Percentiles rank a stretch among this genome's conserved stretches.
Conservation (phyloP, 2,329 filamentous ascomycete genomes). For the Fusarium chaquense region DNA sequence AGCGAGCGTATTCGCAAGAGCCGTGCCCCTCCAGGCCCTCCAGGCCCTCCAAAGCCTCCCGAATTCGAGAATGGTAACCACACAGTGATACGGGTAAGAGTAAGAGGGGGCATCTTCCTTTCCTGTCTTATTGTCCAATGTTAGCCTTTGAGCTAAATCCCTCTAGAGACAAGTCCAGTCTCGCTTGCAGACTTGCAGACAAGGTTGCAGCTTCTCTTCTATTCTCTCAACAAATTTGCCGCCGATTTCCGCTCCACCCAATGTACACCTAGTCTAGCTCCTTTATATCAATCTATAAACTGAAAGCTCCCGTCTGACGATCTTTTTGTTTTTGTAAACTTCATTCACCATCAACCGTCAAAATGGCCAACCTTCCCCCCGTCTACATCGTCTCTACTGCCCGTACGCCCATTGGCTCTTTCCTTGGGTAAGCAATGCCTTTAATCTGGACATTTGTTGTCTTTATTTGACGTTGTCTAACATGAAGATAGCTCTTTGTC, state of each 20-base stretch:
- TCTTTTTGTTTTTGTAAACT: conserved; percentile 20
- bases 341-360: conserved; percentile 49
- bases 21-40: conserved; percentile 43
- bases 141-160: conserved; percentile 17
- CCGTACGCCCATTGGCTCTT: conserved; percentile 92
- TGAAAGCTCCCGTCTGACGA: conserved; percentile 21
- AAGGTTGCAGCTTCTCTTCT: conserved; percentile 8
- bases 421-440: conserved; percentile 77
- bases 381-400: conserved; percentile 96
- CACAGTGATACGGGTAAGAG: conserved; percentile 15
- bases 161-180: conserved; percentile 20
- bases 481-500: conserved; percentile 78
- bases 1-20: conserved; percentile 40
- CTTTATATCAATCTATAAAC: conserved; percentile 28
- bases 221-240: conserved; percentile 41
- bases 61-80: conserved; percentile 33
- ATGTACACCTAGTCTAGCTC: background rate
- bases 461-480: conserved; percentile 31
- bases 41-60: conserved; percentile 23
- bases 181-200: conserved; percentile 22
- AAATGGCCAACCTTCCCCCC: conserved; percentile 82
- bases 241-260: conserved; percentile 33
- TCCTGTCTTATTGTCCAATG: conserved; percentile 5
- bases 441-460: background rate
- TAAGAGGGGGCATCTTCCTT: conserved; percentile 31